Evolutionary conservation across 1,284 basidiomycete genomes (phyloP).

Genomic region (Puccinia brachypodii): DNA sequence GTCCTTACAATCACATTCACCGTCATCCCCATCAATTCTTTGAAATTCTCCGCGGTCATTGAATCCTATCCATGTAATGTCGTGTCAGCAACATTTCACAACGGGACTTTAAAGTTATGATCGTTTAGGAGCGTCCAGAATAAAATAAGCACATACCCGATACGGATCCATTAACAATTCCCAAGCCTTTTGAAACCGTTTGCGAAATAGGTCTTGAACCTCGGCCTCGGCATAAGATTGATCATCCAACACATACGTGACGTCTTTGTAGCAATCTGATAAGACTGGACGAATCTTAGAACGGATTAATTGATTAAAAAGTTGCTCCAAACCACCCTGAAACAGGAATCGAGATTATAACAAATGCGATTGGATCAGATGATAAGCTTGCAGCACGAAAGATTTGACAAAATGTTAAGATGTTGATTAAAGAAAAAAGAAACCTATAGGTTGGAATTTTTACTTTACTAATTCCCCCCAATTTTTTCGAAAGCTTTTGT

Average conservation of each 20-base stretch:
- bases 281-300: conserved; percentile 80
- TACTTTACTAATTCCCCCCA: conserved; percentile 72
- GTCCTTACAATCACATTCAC: conserved; percentile 83
- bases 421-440: not conserved
- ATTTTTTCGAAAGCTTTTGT: conserved; percentile 64
- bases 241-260: conserved; percentile 84
- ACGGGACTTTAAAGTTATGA: not conserved
- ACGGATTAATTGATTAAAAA: conserved; percentile 87
- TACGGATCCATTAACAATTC: conserved; percentile 78
- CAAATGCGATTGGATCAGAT: not conserved
- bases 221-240: conserved; percentile 79
- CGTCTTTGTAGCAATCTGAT: conserved; percentile 82
- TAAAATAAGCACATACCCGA: conserved; percentile 62
- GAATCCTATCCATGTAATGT: conserved; percentile 63
- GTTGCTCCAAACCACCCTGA: conserved; percentile 81
- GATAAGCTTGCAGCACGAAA: not conserved
- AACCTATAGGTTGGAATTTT: conserved; percentile 50
- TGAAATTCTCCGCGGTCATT: conserved; percentile 84
- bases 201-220: conserved; percentile 77
- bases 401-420: not conserved
- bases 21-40: conserved; percentile 75
- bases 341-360: not conserved
- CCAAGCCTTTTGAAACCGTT: conserved; percentile 82
- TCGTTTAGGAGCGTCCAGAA: not conserved
- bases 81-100: not conserved